Conservation (phyloP, 1,284 basidiomycete genomes). For the Puccinia brachypodii region DNA sequence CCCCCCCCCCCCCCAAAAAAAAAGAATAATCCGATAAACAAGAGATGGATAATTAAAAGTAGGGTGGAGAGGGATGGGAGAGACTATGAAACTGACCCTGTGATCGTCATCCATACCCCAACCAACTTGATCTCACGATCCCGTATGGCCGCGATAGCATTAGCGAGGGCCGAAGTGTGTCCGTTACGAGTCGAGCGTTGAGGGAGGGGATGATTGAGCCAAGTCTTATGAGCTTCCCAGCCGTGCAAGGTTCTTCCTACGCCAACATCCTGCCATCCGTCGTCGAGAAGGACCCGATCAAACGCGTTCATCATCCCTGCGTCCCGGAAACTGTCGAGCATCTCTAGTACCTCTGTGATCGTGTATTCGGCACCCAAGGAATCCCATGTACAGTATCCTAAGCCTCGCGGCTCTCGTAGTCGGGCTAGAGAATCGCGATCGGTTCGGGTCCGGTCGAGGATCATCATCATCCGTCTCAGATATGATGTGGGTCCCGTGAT, state of each 20-base stretch:
- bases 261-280: constrained; percentile 19
- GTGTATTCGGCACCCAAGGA: constrained; percentile 17
- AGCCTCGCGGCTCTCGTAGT: neutral
- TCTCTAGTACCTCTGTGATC: neutral
- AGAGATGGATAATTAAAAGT: neutral
- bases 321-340: constrained; percentile 1
- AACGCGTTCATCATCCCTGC: neutral
- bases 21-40: too few relatives aligned
- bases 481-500: neutral
- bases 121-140: neutral
- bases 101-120: constrained; percentile 32
- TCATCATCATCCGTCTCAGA: neutral
- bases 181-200: neutral
- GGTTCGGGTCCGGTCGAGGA: neutral
- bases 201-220: neutral
- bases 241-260: neutral
- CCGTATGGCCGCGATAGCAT: neutral
- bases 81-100: too few relatives aligned
- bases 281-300: constrained; percentile 17
- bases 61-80: neutral
- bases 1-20: too few relatives aligned
- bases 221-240: constrained; percentile 7
- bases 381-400: constrained; percentile 28
- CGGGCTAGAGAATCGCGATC: neutral
- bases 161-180: neutral